Conservation (phyloP, 2,329 filamentous ascomycete species). For the Diaporthe ilicicola region DNA sequence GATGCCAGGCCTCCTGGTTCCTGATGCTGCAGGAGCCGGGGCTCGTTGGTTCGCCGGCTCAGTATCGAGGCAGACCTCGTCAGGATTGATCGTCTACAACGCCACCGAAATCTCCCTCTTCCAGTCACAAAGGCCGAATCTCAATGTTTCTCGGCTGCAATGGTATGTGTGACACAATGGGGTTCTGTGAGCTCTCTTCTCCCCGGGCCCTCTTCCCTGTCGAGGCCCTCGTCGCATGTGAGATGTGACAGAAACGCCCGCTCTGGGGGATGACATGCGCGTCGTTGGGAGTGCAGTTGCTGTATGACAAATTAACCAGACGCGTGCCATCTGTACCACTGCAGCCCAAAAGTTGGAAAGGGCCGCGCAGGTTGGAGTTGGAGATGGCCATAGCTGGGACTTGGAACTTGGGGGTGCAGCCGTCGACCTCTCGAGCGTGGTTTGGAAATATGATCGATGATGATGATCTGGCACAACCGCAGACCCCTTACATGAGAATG, state of each 20-base stretch:
- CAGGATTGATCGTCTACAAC: slow-evolving; percentile 5
- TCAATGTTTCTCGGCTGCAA: slow-evolving; percentile 28
- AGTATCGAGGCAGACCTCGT: slow-evolving; percentile 21
- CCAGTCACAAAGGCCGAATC: slow-evolving; percentile 4
- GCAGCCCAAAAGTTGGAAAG: background rate
- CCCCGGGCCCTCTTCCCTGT: background rate
- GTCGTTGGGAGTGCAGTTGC: slow-evolving; percentile 2
- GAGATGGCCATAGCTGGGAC: background rate
- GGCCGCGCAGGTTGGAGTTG: slow-evolving; percentile 1
- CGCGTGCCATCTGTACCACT: slow-evolving; percentile 5
- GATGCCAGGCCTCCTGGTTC: slow-evolving; percentile 2
- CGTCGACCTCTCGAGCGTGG: background rate
- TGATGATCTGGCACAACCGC: slow-evolving; percentile 14
- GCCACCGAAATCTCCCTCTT: slow-evolving; percentile 8
- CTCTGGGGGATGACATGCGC: slow-evolving; percentile 2
- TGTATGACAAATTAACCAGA: slow-evolving; percentile 17
- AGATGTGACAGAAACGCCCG: slow-evolving; percentile 19
- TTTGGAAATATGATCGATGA: slow-evolving; percentile 2
- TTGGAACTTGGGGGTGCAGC: slow-evolving; percentile 5
- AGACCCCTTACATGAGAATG: slow-evolving; percentile 15
- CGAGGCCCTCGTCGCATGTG: slow-evolving; percentile 20
- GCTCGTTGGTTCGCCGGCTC: slow-evolving; percentile 9
- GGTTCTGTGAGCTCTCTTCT: slow-evolving; percentile 2
- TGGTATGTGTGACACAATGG: slow-evolving; percentile 23
- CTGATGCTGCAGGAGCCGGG: slow-evolving; percentile 5